Base-by-base conservation (phyloP, 1,284 basidiomycete genomes). In the Megacollybia platyphylla region DNA sequence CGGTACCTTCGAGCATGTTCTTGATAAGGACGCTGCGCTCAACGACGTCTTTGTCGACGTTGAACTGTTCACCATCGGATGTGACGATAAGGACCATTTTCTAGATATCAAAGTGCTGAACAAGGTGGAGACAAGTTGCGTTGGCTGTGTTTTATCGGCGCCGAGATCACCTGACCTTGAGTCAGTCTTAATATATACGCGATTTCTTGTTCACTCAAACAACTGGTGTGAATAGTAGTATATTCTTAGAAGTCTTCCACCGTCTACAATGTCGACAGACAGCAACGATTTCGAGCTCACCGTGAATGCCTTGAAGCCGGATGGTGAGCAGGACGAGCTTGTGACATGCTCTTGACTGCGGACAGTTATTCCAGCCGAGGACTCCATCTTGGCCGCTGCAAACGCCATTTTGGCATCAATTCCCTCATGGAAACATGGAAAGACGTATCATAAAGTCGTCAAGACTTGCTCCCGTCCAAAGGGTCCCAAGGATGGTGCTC, bases 1-100 rank as follows among this genome's bases (percentile, higher is more conserved):
- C 18, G 68, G 59, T 10, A 93, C 94, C 94, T 65, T 98, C 96
- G 47, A 98, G 84, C 94, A 99, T 97, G 71, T 96, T 92, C 76
- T 96, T 97, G 68, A 99, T 96, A 54, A 99, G 79, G 13, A 94
- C 87, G 51, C 83, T 89, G 59, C 93, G 87, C 69, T 92, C 89
- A 46, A 91, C 92, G 45, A 98, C 88, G 51, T 94, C 89, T 63
- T 85, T 87, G 59, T 97, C 92, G 51, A 94, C 88, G 48, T 76
- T 76, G 67, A 97, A 98, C 52, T 87, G 78, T 65, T 97, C 94
- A 56, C 91, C 93, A 65, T 99, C 94, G 39, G 94, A 97, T 40
- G 93, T 87, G 56, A 81, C 76, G 62, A 88, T 80, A 53, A 78
- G 71, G 57, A 87, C 81, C 83, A 87, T 86, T 53, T 54, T 55